Evolutionary conservation across 2,329 filamentous ascomycete genomes (phyloP).

Genomic region (Fusarium torreyae): DNA sequence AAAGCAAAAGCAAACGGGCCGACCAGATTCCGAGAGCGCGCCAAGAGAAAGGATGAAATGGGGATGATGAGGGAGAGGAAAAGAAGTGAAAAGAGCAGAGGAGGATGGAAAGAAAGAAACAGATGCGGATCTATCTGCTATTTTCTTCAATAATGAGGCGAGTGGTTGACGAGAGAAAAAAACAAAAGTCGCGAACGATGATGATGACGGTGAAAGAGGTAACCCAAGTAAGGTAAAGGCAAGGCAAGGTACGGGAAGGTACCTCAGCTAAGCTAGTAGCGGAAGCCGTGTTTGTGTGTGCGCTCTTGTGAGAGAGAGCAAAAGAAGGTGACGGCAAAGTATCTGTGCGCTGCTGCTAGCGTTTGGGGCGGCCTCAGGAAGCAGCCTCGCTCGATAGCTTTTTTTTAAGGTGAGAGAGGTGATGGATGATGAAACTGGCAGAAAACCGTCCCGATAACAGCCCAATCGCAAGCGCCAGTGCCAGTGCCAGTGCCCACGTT

Average conservation of each 20-base stretch:
- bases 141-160: slow-evolving; percentile 32
- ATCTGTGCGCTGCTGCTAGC: slow-evolving; percentile 33
- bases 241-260: slow-evolving; percentile 12
- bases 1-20: slow-evolving; percentile 46
- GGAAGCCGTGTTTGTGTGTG: slow-evolving; percentile 8
- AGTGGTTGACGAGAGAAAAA: slow-evolving; percentile 20
- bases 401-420: neutral
- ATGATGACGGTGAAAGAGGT: slow-evolving; percentile 38
- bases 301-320: neutral
- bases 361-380: slow-evolving; percentile 31
- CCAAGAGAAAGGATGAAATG: slow-evolving; percentile 34
- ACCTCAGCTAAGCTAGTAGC: slow-evolving; percentile 18
- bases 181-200: slow-evolving; percentile 30
- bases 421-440: slow-evolving; percentile 15
- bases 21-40: slow-evolving; percentile 44
- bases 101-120: slow-evolving; percentile 14
- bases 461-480: slow-evolving; percentile 25
- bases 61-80: slow-evolving; percentile 14
- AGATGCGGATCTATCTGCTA: slow-evolving; percentile 32
- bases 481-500: neutral
- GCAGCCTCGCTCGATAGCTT: slow-evolving; percentile 15
- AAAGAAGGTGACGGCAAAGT: slow-evolving; percentile 15
- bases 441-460: slow-evolving; percentile 20
- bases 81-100: slow-evolving; percentile 3
- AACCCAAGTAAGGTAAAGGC: neutral